Evolutionary conservation across 2,329 filamentous ascomycete genomes (phyloP), one percentile per base, ranked within the genome.

Genomic region (Davidsoniella virescens): DNA sequence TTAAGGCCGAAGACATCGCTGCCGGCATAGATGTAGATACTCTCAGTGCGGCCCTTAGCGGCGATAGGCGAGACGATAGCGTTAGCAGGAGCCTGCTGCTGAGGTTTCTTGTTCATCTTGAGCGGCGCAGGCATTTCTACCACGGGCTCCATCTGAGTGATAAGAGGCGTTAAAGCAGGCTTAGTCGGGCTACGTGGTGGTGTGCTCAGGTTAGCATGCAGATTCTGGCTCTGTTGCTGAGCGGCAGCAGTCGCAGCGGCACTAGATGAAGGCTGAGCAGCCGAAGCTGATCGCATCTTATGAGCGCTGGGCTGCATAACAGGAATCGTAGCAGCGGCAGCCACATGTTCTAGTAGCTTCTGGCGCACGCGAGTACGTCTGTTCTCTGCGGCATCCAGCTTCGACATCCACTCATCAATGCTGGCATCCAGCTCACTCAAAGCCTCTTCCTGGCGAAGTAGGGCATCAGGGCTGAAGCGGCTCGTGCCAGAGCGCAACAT

Each of bases 371-470:
- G 73, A 14, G 78, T 80, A 39, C 84, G 78, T 59, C 84, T 72
- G 60, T 87, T 86, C 63, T 90, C 84, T 8, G 83, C 82, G 55
- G 82, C 75, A 59, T 88, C 84, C n/a, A 88, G 73, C 65, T 88
- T 88, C 57, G 67, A 70, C 45, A 84, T 78, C 80, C 84, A 88
- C 60, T 87, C 82, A 58, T 88, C 84, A 55, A 90, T 88, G 2
- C 80, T 84, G 14, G 72, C 67, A 59, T 90, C 84, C 5, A 90
- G 73, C 61, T 87, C 84, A 1, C 79, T 76, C 9, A 90, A 70
- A 1, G 82, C 82, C 63, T 88, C 84, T 62, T 88, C 84, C 61
- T 88, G 84, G 65, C 82, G 84, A 40, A 88, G 70, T 62, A 90
- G 76, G 17, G 78, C 79, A 54, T 87, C 82, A 55, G 80, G 73